Base-by-base conservation (phyloP, 1,139 yeast genomes). In the Torulaspora globosa region DNA sequence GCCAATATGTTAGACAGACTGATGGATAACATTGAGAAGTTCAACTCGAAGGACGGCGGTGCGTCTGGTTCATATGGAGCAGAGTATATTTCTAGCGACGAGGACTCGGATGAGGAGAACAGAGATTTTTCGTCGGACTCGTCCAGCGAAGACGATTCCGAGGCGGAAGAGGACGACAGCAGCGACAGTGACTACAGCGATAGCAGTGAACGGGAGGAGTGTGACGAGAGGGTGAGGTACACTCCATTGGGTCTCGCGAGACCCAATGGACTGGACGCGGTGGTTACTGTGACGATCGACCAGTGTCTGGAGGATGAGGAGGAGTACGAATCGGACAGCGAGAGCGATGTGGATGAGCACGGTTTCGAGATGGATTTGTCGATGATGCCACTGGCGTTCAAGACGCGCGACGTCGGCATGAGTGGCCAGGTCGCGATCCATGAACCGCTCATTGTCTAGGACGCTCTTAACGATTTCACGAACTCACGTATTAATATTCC, bases 1-100 rank as follows among this genome's bases (percentile, higher is more conserved):
- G 66, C 66, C 1, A 60, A 60, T 44, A 44, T 61, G 36, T 44
- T 60, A 30, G 66, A 61, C 39, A 49, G 52, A 21, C 39, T 60
- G 15, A 50, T 56, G 33, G 56, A 54, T 18, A 48, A 44, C 11
- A 53, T 54, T 21, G 48, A 44, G 24, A 16, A 34, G 16, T 40
- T 42, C 16, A 42, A 37, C 12, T 33, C 36, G 7, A 38, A 33
- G 11, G 36, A 31, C 23, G 16, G 23, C 23, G 21, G 14, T 11
- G 11, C 9, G 9, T n/a, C 44, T n/a, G 36, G 19, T n/a, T 36
- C 41, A 2, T 27, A 36, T n/a, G 36, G 41, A 1, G 41, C 35
- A 8, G 47, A 38, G 27, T 43, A 50, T 16, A 33, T 50, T 10
- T 41, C 47, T 5, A 48, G 46, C 23, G 47, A 47, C 8, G 47